These are phyloP conservation scores for Tremella mesenterica DNA, from an alignment of 768 basidiomycete species.

Conservation along the genomic window DNA sequence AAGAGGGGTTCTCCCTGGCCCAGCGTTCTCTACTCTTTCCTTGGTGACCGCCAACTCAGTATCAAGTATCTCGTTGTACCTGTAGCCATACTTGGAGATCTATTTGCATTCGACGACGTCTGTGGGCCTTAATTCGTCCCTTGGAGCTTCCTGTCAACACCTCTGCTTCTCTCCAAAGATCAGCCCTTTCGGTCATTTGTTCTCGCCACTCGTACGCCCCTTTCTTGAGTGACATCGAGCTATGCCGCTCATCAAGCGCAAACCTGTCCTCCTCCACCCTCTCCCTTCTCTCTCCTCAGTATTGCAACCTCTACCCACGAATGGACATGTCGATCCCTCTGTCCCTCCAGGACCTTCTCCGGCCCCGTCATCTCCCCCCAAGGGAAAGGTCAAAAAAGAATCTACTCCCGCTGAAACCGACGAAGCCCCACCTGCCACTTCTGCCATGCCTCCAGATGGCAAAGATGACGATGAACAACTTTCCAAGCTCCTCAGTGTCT, in stretches of 20 bases:
- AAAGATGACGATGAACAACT: conserved; percentile 42
- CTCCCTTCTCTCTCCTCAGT: conserved; percentile 31
- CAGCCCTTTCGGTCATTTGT: background rate
- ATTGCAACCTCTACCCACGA: conserved; percentile 21
- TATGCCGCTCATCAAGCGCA: conserved; percentile 37
- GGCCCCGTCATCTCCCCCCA: background rate
- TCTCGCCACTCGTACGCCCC: background rate
- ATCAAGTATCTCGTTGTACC: too few species aligned
- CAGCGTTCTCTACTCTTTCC: too few species aligned
- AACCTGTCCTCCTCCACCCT: conserved; percentile 30
- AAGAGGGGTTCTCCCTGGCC: too few species aligned
- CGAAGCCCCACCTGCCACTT: background rate
- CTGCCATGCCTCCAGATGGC: conserved; percentile 38
- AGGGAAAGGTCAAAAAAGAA: background rate
- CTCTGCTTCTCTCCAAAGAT: background rate
- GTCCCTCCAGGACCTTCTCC: conserved; percentile 8
- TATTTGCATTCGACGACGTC: too few species aligned
- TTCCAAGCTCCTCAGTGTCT: conserved; percentile 33
- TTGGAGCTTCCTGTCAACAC: too few species aligned
- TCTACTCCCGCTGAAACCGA: conserved; percentile 1
- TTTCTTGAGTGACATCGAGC: background rate
- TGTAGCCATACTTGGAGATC: too few species aligned
- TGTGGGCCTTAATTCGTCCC: too few species aligned
- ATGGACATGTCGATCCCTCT: background rate
- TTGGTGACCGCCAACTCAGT: too few species aligned